A percentile compares a stretch with the other conserved stretches of the same genome.
Conservation (phyloP, 129 eudicot species). For the sunflower (Helianthus annuus) region HanXRQr2.0-SUNRISE NC_035448.2:117085265-117085764, state of each 20-base stretch:
- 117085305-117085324: neutral
- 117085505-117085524: neutral
- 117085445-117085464: neutral
- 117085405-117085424: neutral
- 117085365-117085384: neutral
- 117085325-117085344: neutral
- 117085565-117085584: neutral
- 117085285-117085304: neutral
- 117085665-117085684: slow-evolving; percentile 97
- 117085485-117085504: slow-evolving; percentile 3
- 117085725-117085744: slow-evolving; percentile 42
- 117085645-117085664: slow-evolving; percentile 94
- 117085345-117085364: neutral
- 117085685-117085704: slow-evolving; percentile 76
- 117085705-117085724: slow-evolving; percentile 99
- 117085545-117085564: slow-evolving; percentile 7
- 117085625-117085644: slow-evolving; percentile 93
- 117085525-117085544: neutral
- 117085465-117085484: neutral
- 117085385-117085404: neutral
- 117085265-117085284: neutral
- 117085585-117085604: slow-evolving; percentile 16
- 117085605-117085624: slow-evolving; percentile 51
- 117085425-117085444: neutral
- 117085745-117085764: slow-evolving; percentile 1